Base-by-base conservation (phyloP, 2,329 filamentous ascomycete species). In the Trematosphaeria pertusa region DNA sequence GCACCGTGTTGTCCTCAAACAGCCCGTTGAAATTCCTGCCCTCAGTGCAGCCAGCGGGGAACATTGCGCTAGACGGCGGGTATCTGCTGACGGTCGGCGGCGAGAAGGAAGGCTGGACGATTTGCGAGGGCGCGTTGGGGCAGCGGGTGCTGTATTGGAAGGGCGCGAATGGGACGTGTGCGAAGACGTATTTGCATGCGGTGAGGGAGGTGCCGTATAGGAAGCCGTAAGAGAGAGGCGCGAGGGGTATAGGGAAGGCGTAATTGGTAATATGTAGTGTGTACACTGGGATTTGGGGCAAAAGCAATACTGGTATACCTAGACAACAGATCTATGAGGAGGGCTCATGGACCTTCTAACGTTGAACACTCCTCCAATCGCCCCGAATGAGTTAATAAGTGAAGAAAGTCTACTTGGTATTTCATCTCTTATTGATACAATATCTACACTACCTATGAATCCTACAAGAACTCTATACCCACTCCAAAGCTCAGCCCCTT, bases 401-500 rank as follows among this genome's bases (percentile, higher is more conserved):
- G n/a, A n/a, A n/a, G n/a, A n/a, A n/a, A n/a, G n/a, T n/a, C n/a
- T n/a, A n/a, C n/a, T n/a, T n/a, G n/a, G n/a, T n/a, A n/a, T n/a
- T 14, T 26, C 5, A 21, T 20, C 37, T 40, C 15, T 19, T 54
- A 54, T 43, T 58, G 44, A 24, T 58, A 61, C 58, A 60, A 46
- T 56, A 51, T 54, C 52, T 58, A 59, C 55, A 52, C 24, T 20
- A n/a, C 32, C 8, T 42, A 33, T 48, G 19, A 14, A n/a, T 31
- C 35, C 59, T 88, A 97, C 80, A 97, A 75, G 70, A 99, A 97
- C 75, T 89, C 95, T 67, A 99, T 91, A 38, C 94, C 94, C 31
- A 99, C 90, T n/a, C 94, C 94, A 62, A 99, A 87, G 70, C 94
- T 91, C 54, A 99, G 69, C 1, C 94, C 94, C 76, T 99, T 99